phyloP scores from a whole-genome alignment of 2,329 filamentous ascomycete species.

The Paraconiothyrium brasiliense region DNA sequence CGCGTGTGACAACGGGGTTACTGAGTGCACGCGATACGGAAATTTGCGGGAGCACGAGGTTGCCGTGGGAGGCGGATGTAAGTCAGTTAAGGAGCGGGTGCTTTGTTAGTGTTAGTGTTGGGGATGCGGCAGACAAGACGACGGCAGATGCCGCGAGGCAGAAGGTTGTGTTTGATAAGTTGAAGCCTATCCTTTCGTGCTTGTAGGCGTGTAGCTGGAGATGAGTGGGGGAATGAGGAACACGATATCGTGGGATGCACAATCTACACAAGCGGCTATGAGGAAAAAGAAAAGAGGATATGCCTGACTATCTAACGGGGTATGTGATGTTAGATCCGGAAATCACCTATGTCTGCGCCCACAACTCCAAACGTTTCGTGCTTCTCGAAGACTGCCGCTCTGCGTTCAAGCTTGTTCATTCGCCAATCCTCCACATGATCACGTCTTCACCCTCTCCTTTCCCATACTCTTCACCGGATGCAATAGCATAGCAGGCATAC shows the following conservation, averaged over 20 bases:
- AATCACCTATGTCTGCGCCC: no score
- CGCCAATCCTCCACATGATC: constrained; percentile 19
- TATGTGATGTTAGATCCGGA: no score
- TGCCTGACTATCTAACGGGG: no score
- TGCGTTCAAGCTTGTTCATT: background rate
- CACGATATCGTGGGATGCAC: no score
- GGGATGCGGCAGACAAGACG: constrained; percentile 67
- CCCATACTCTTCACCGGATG: constrained; percentile 81
- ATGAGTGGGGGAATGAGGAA: background rate
- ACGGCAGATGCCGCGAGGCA: constrained; percentile 65
- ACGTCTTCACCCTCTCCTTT: constrained; percentile 27
- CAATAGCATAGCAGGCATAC: constrained; percentile 85
- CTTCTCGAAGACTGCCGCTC: background rate
- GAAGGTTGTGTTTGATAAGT: constrained; percentile 60
- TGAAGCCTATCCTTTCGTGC: constrained; percentile 55
- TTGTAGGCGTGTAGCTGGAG: constrained; percentile 4
- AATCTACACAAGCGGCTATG: no score
- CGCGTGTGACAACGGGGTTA: constrained; percentile 63
- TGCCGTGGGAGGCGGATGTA: constrained; percentile 69
- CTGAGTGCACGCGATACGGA: constrained; percentile 60
- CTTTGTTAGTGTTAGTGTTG: constrained; percentile 71
- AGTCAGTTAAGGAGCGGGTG: constrained; percentile 58
- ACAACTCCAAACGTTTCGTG: no score
- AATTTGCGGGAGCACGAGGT: constrained; percentile 63
- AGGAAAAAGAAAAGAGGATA: no score